Evolutionary conservation across 2,329 filamentous ascomycete genomes (phyloP).

Genomic region (Phialophora tarda): DNA sequence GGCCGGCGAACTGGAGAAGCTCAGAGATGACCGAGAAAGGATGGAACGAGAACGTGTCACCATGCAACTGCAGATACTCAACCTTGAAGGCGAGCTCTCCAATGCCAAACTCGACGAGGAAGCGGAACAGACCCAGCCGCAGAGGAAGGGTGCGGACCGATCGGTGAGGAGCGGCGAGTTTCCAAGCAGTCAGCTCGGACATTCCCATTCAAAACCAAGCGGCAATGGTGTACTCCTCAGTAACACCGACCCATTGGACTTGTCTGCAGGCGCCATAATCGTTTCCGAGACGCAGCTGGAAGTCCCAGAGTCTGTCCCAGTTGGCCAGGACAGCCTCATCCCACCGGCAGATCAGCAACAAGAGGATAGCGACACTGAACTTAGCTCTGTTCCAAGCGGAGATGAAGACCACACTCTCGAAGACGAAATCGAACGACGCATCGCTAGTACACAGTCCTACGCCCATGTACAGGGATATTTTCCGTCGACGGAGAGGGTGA

Average conservation of each 20-base stretch:
- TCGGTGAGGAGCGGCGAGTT: conserved; percentile 2
- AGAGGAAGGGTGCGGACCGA: conserved; percentile 20
- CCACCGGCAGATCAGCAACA: neutral
- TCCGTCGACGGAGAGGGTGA: neutral
- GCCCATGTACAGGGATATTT: neutral
- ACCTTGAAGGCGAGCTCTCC: conserved; percentile 21
- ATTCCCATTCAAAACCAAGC: neutral
- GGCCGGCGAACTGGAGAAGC: conserved; percentile 1
- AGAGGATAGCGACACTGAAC: neutral
- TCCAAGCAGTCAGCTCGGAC: neutral
- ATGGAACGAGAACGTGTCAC: conserved; percentile 7
- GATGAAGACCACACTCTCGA: neutral
- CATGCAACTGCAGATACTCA: conserved; percentile 21
- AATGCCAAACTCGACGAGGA: conserved; percentile 20
- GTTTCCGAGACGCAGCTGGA: conserved; percentile 31
- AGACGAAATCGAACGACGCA: neutral
- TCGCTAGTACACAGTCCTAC: neutral
- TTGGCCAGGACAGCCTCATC: neutral
- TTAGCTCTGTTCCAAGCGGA: neutral
- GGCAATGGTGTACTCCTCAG: neutral
- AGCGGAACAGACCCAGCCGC: neutral
- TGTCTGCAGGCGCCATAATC: neutral
- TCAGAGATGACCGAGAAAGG: conserved; percentile 16
- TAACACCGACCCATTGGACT: neutral
- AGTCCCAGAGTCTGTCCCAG: conserved; percentile 4